A percentile compares a stretch with the other conserved stretches of the same genome.
phyloP scores from a whole-genome alignment of 805 yeast species.

The Citeromyces matritensis region DNA sequence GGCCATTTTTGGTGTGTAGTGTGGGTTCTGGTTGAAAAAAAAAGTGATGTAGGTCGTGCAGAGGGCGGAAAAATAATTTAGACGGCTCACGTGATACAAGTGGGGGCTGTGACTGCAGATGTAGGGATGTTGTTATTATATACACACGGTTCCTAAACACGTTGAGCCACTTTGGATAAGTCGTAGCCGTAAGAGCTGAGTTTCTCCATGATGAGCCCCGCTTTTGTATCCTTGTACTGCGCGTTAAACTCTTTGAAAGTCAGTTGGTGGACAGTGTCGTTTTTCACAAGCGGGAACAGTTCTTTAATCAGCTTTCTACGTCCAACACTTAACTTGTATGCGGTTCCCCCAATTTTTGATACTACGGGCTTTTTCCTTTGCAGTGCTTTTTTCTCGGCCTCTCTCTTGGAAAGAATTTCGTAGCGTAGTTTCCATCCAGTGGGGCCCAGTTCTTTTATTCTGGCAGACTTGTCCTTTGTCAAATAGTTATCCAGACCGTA shows the following conservation, averaged over 20 bases:
- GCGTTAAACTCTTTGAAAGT: conserved; percentile 31
- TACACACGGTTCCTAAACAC: neutral
- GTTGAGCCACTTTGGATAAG: conserved; percentile 1
- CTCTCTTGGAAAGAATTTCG: conserved; percentile 37
- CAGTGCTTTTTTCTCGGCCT: conserved; percentile 20
- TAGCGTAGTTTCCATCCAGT: conserved; percentile 85
- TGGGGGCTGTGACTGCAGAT: conserved; percentile 1
- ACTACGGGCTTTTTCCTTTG: conserved; percentile 26
- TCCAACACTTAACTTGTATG: conserved; percentile 40
- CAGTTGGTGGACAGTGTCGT: conserved; percentile 22
- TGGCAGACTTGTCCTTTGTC: conserved; percentile 73
- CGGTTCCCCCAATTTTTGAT: conserved; percentile 29
- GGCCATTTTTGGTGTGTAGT: conserved; percentile 31
- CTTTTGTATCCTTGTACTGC: conserved; percentile 24
- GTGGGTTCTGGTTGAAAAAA: neutral
- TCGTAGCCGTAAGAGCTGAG: conserved; percentile 22
- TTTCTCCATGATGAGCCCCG: conserved; percentile 31
- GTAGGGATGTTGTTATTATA: conserved; percentile 2
- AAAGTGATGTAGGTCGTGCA: neutral
- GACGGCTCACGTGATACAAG: neutral
- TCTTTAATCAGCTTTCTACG: conserved; percentile 43
- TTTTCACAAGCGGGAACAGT: conserved; percentile 35
- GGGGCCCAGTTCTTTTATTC: conserved; percentile 87
- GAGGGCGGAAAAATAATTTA: conserved; percentile 1
- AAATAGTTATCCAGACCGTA: conserved; percentile 91